Conservation (phyloP, 495 filamentous ascomycete species). For the Rostrohypoxylon terebratum region DNA sequence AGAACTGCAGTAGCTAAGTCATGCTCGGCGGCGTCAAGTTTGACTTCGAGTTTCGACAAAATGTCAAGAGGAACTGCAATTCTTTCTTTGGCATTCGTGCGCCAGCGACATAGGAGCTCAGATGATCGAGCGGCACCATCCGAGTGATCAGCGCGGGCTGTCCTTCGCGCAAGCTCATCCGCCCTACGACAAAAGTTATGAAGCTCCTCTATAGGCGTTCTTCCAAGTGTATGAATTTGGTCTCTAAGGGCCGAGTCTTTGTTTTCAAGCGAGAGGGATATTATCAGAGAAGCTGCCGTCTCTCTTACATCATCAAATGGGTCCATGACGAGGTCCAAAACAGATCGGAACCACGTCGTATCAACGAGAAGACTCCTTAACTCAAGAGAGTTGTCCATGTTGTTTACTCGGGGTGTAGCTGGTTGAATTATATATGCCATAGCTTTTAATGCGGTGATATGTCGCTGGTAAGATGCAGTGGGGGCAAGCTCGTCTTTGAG, state of each 20-base stretch:
- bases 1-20: conserved; percentile 71
- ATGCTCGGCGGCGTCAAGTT: conserved; percentile 65
- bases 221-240: conserved; percentile 22
- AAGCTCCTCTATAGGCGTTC: conserved; percentile 46
- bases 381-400: conserved; percentile 20
- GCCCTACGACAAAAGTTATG: conserved; percentile 62
- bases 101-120: conserved; percentile 58
- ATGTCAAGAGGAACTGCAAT: conserved; percentile 57
- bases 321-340: conserved; percentile 84
- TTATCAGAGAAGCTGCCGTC: conserved; percentile 69
- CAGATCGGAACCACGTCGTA: conserved; percentile 68
- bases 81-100: conserved; percentile 47
- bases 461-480: conserved; percentile 85
- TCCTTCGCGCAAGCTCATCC: conserved; percentile 66
- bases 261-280: conserved; percentile 50
- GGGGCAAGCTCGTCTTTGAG: conserved; percentile 77
- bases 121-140: conserved; percentile 80
- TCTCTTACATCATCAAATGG: conserved; percentile 93
- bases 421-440: conserved; percentile 68
- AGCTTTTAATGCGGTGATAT: conserved; percentile 80
- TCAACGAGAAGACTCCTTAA: conserved; percentile 46
- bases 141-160: conserved; percentile 85
- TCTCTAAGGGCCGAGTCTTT: conserved; percentile 35
- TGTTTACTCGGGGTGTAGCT: conserved; percentile 32
- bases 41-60: conserved; percentile 65